Base-by-base conservation (phyloP, 2,329 filamentous ascomycete species). In the Calonectria hongkongensis region DNA sequence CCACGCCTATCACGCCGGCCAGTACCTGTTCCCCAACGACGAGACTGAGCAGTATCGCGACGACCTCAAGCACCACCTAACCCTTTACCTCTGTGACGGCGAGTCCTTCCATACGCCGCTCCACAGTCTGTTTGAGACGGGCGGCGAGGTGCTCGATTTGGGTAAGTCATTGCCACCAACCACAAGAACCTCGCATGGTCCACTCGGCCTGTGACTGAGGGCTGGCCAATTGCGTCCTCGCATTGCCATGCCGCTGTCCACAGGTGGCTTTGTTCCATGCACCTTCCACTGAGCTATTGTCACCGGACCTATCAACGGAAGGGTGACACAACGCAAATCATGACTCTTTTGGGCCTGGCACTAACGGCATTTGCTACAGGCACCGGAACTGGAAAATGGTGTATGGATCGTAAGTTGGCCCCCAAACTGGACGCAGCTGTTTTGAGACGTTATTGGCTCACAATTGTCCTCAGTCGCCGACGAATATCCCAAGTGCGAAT, bases 321-420 rank as follows among this genome's bases (percentile, higher is more conserved):
- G 41, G 25, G 27, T 30, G 39, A 63, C 41, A 33, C 15, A 5
- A 27, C 54, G 54, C 6, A 41, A 41, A 60, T 60, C 54, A 41
- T 41, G 33, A 41, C 54, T 39, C 33, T 8, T 60, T 58, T 47
- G 9, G 48, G 15, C 63, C 25, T n/a, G 28, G 36, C 5, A 56
- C 66, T 68, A 43, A 68, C 66, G 25, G n/a, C 10, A 56, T 56
- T 68, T 47, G 51, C 28, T 70, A 54, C 66, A 88, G 87, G 87
- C 25, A 89, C 88, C 6, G 88, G 88, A 13, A 89, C 87, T 12
- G 88, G 88, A 2, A 86, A 85, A 71, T 89, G 88, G 88, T 86
- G 85, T 54, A 84, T 88, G 56, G 86, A 89, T 73, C 79, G 88
- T 89, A 80, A 83, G 88, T 84, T 39, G 18, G 4, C n/a, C 25